A percentile compares a stretch with the other conserved stretches of the same genome.
These are phyloP conservation scores for Macaranga tanarius DNA, from an alignment of 441 rosid species.

Conservation along the genomic window DNA sequence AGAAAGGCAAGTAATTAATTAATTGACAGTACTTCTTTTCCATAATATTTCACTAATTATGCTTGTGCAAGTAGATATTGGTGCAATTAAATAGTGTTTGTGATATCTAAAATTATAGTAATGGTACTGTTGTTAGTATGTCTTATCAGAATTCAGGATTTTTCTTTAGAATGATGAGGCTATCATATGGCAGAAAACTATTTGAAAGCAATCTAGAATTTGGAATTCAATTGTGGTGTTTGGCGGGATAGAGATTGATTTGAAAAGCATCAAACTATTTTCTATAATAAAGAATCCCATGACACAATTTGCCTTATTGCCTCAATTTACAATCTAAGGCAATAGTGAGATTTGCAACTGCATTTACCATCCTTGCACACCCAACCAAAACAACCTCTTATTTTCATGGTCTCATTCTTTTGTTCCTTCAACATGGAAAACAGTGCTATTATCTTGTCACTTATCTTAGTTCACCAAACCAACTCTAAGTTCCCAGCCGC, in stretches of 20 bases:
- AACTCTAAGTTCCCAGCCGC: too few relatives aligned
- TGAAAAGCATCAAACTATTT: neutral
- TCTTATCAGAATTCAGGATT: neutral
- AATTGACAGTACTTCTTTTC: neutral
- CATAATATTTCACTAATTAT: neutral
- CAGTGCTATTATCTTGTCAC: neutral
- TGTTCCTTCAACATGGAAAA: neutral
- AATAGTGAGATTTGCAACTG: slow-evolving; percentile 1
- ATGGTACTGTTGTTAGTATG: neutral
- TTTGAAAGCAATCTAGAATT: neutral
- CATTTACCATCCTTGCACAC: neutral
- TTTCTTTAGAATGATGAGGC: neutral
- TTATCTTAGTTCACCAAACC: neutral
- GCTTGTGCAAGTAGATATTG: neutral
- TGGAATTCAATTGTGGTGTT: neutral
- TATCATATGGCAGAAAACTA: neutral
- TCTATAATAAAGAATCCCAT: neutral
- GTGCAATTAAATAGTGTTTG: too few relatives aligned
- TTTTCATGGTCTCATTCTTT: neutral
- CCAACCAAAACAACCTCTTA: neutral
- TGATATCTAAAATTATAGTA: neutral
- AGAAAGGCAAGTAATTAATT: neutral
- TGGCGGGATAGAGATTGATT: neutral
- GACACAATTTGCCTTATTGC: neutral
- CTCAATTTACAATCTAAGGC: neutral